These are phyloP conservation scores for Lactarius sanguifluus DNA, from an alignment of 768 basidiomycete species.

Conservation along the genomic window DNA sequence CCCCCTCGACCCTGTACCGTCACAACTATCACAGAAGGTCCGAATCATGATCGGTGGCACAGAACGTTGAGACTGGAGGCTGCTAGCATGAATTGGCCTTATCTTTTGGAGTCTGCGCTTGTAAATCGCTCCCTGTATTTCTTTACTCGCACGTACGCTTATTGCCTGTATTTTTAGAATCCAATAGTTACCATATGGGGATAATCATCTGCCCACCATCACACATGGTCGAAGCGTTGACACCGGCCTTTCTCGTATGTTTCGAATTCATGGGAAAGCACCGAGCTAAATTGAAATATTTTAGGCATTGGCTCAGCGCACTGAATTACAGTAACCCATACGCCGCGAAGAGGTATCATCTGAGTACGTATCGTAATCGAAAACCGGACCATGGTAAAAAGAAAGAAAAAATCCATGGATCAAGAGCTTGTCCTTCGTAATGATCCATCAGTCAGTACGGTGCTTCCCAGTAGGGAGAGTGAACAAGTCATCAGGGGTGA, in stretches of 20 bases:
- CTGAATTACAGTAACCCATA: background rate
- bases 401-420: background rate
- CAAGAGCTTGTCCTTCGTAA: background rate
- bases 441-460: background rate
- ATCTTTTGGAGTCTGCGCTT: too few species aligned
- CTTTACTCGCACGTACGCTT: too few species aligned
- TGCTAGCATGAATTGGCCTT: too few species aligned
- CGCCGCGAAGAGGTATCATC: background rate
- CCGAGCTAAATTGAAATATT: background rate
- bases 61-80: too few species aligned
- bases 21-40: background rate
- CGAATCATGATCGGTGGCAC: background rate
- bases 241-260: background rate
- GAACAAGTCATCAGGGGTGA: constrained; percentile 41
- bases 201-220: background rate
- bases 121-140: too few species aligned
- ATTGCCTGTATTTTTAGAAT: too few species aligned
- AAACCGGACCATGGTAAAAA: background rate
- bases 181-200: too few species aligned
- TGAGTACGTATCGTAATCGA: background rate
- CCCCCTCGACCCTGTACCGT: background rate
- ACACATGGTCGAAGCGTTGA: background rate
- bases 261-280: background rate
- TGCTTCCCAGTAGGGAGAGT: constrained; percentile 41
- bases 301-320: background rate